Base-by-base conservation (phyloP, 208 protist species). In the Herpetomonas muscarum region DNA sequence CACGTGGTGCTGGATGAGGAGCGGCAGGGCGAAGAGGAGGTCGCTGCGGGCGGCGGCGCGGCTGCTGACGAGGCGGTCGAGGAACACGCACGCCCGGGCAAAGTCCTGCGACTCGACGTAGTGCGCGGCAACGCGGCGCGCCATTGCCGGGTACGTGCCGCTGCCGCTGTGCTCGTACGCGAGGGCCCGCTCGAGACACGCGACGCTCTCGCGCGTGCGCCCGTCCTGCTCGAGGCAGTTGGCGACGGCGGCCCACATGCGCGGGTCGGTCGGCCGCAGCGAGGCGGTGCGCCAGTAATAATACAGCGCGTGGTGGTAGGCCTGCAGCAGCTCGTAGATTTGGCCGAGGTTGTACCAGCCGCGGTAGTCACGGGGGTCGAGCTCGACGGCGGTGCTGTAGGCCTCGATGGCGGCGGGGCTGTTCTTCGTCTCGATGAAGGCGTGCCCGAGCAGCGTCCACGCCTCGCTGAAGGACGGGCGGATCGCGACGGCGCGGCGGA, bases 321-420 rank as follows among this genome's bases (percentile, higher is more conserved):
- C 79, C 66, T 97, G 82, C 10, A 99, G 74, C 17, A 99, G 54
- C 74, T 98, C 96, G 76, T 99, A 98, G 1, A 98, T 90, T 67
- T 99, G 97, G 3, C 97, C 98, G 1, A 99, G 70, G 53, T 97
- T 97, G 77, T 98, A 98, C 96, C 94, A 98, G 6, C 96, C 96
- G 47, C 97, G 81, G 67, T 97, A 98, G 52, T 98, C 96, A 17
- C 80, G 74, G 32, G 73, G 74, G 67, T 98, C 92, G 32, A 98
- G 81, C 42, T 96, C 87, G 1, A 98, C 85, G 0, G 96, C 98
- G 21, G 81, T 82, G 45, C 95, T 64, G 75, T 98, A 99, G 3
- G 97, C 96, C 64, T 97, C 88, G n/a, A 98, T 90, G 0, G 97
- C 96, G 0, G 91, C 92, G 0, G 74, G 71, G 0, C 85, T 97